These are phyloP conservation scores for Globisporangium viniferum DNA, from an alignment of 352 stramenopile genomes.

Conservation along the genomic window DNA sequence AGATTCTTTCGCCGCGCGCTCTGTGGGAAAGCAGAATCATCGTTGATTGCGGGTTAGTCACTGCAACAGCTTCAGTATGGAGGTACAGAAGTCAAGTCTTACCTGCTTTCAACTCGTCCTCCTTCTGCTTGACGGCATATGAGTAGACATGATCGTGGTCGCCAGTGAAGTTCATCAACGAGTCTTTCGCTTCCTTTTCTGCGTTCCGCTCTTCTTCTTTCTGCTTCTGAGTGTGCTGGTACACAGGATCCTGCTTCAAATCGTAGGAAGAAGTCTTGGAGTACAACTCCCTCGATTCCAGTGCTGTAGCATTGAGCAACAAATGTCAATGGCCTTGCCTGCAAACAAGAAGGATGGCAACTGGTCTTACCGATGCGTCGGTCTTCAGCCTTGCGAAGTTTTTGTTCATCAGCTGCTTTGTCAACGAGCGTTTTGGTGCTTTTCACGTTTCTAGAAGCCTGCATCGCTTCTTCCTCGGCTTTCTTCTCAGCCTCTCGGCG, in stretches of 20 bases:
- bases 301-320: constrained; percentile 8
- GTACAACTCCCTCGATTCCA: constrained; percentile 36
- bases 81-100: background rate
- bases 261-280: constrained; percentile 34
- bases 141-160: constrained; percentile 21
- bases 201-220: constrained; percentile 31
- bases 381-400: constrained; percentile 35
- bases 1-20: constrained; percentile 37
- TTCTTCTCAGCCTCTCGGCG: constrained; percentile 37
- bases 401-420: constrained; percentile 41
- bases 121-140: constrained; percentile 17
- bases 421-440: constrained; percentile 53
- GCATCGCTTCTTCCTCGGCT: constrained; percentile 36
- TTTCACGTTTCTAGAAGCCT: constrained; percentile 24
- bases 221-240: constrained; percentile 48
- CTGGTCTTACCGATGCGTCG: constrained; percentile 22
- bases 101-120: constrained; percentile 19
- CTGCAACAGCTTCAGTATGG: background rate
- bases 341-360: background rate
- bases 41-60: background rate
- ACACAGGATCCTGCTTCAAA: constrained; percentile 44
- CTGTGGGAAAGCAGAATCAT: constrained; percentile 2
- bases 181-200: constrained; percentile 27
- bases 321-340: background rate
- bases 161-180: constrained; percentile 23